phyloP scores from a whole-genome alignment of 768 basidiomycete genomes.

The Pleurotus pulmonarius region DNA sequence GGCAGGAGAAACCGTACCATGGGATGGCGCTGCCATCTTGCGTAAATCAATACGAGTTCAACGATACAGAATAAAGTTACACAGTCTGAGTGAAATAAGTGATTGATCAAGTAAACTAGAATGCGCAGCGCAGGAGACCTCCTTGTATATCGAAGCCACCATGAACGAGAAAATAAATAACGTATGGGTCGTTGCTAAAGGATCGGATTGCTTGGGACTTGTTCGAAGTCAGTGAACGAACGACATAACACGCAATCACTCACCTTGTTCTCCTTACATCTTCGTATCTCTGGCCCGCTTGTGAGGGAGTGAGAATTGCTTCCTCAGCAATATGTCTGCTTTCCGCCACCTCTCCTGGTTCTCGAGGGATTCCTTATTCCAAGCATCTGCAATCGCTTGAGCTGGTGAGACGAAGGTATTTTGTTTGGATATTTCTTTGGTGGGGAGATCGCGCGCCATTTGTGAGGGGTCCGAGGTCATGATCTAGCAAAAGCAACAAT shows the following conservation, averaged over 20 bases:
- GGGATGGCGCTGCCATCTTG: too few relatives aligned
- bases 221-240: background rate
- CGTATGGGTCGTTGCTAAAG: too few relatives aligned
- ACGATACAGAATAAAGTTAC: too few relatives aligned
- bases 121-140: too few relatives aligned
- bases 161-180: background rate
- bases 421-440: conserved; percentile 26
- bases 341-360: conserved; percentile 56
- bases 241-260: background rate
- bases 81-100: too few relatives aligned
- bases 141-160: too few relatives aligned
- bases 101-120: too few relatives aligned
- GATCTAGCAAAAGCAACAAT: conserved; percentile 32
- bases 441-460: conserved; percentile 8
- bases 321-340: conserved; percentile 22
- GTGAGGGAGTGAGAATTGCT: conserved; percentile 3
- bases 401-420: conserved; percentile 43
- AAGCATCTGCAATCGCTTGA: conserved; percentile 65
- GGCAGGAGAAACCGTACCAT: too few relatives aligned
- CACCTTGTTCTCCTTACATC: background rate
- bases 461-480: conserved; percentile 29
- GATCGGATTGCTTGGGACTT: background rate
- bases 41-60: too few relatives aligned
- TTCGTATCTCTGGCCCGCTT: conserved; percentile 4
- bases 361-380: conserved; percentile 60